phyloP scores from a whole-genome alignment of 176 grass and related monocot genomes.

The Aegilops tauschii region DNA sequence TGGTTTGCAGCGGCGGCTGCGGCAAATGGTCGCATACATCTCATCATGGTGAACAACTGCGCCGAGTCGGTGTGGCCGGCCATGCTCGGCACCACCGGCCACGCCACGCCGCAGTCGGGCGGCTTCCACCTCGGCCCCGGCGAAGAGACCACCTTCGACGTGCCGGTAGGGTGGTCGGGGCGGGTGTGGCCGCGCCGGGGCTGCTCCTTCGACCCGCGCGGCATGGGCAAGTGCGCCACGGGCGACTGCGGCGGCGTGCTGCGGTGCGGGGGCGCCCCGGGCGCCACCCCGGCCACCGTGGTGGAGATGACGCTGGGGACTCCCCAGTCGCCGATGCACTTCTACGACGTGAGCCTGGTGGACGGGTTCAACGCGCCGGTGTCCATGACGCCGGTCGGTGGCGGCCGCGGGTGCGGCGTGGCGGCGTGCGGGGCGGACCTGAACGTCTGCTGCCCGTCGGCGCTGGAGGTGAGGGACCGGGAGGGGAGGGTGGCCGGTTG shows the following conservation, averaged over 20 bases:
- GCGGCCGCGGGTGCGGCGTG: constrained; percentile 69
- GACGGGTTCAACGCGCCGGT: constrained; percentile 91
- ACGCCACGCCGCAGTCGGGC: constrained; percentile 60
- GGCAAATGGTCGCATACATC: constrained; percentile 46
- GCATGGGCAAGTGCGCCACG: constrained; percentile 39
- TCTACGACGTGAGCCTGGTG: constrained; percentile 94
- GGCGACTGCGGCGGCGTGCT: constrained; percentile 40
- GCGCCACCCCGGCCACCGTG: constrained; percentile 40
- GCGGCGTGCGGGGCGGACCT: constrained; percentile 64
- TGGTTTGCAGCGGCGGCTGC: not conserved
- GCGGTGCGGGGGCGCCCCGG: constrained; percentile 25
- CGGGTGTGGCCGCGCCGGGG: constrained; percentile 78
- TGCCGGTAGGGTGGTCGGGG: constrained; percentile 72
- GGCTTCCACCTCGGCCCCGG: constrained; percentile 66
- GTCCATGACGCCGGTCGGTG: constrained; percentile 64
- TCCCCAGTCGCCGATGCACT: constrained; percentile 53
- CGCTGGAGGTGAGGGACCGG: constrained; percentile 59
- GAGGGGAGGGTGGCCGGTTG: constrained; percentile 67
- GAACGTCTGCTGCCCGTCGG: constrained; percentile 76
- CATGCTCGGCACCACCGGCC: constrained; percentile 58
- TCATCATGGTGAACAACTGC: constrained; percentile 98
- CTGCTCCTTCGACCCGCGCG: constrained; percentile 61
- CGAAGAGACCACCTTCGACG: constrained; percentile 64
- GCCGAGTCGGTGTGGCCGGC: constrained; percentile 78
- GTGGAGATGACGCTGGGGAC: constrained; percentile 92